Evolutionary conservation across 1,284 basidiomycete species (phyloP), one percentile per base, ranked within the genome.

Genomic region (Phellopilus nigrolimitatus): DNA sequence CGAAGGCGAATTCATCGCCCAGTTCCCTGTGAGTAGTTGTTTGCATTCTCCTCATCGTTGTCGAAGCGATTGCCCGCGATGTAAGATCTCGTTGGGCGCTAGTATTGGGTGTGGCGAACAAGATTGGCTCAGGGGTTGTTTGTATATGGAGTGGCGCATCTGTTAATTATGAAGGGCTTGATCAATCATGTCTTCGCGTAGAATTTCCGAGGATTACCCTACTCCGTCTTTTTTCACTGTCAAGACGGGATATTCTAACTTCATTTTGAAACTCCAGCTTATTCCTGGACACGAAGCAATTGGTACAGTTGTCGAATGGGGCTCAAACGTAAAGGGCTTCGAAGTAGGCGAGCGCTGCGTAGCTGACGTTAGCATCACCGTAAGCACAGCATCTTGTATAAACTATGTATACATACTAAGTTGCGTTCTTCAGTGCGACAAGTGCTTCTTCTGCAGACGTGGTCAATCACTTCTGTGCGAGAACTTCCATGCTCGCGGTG

Each of bases 391-490:
- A 15, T 40, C 37, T 49, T 37, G 22, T 51, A 47, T 48, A n/a
- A n/a, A n/a, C n/a, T 24, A 12, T 10, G 1, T 34, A 25, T 38
- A 22, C 7, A 21, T 4, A 33, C 21, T 39, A 47, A 38, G 36
- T 21, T 22, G 37, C 33, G 5, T 4, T 38, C 15, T 19, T 15
- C 44, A 88, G 84, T 93, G 91, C 64, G 82, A 81, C 9, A 70
- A 73, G 53, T 93, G 91, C 67, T 90, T 90, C 72, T 91, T 82
- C 68, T 92, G 91, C 66, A 79, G 88, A 34, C 79, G 87, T 47
- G 89, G 89, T 4, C 67, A 83, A 68, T 71, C 78, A 51, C 66
- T 88, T 60, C 64, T 88, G 62, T 94, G 90, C 67, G 86, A 91
- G 68, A 79, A 88, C 69, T 91, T 91, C 66, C 71, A 79, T 47